Base-by-base conservation (phyloP, 106 monocot species). In the Acorus calamus region DNA sequence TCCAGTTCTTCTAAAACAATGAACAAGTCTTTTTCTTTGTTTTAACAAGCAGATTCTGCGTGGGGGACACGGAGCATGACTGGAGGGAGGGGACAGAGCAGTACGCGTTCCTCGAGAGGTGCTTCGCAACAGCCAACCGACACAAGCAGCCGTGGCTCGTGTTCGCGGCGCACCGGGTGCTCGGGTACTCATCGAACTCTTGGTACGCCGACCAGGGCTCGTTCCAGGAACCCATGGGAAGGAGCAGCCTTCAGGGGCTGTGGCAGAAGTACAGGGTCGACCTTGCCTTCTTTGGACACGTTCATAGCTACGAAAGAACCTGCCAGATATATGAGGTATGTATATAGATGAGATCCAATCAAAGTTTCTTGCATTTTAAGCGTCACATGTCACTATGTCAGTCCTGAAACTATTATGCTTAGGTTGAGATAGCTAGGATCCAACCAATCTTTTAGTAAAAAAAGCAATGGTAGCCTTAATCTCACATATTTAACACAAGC, bases 191-290 rank as follows among this genome's bases (percentile, higher is more conserved):
- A 2, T 69, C 69, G 4, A 50, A 59, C 41, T 11, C 5, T 3
- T 69, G 47, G 46, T 69, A 69, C 51, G 69, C 59, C 3, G 1
- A 42, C 4, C 58, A 69, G 10, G 69, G 59, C 5, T 59, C 69
- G 0, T 69, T 59, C 13, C 58, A 49, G 58, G 59, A 59, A 42
- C 69, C 69, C 12, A 69, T 69, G 69, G 69, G 69, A 50, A 57
- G 69, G 8, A 50, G 59, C 49, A 59, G 57, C 50, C 59, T 69
- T 2, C 69, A 69, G 13, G 14, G 46, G 11, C 69, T 69, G 3
- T 69, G 69, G 69, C 69, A 69, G 59, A 69, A 69, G 59, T 69
- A 69, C 49, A 11, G 49, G 50, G 69, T 69, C n/a, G 69, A 69
- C 14, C 57, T 69, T 13, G 57, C 58, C 7, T 49, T 69, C 42